Percentiles rank a stretch among this genome's conserved stretches.
phyloP scores from a whole-genome alignment of 495 filamentous ascomycete species.

The Talaromyces thailandensis region DNA sequence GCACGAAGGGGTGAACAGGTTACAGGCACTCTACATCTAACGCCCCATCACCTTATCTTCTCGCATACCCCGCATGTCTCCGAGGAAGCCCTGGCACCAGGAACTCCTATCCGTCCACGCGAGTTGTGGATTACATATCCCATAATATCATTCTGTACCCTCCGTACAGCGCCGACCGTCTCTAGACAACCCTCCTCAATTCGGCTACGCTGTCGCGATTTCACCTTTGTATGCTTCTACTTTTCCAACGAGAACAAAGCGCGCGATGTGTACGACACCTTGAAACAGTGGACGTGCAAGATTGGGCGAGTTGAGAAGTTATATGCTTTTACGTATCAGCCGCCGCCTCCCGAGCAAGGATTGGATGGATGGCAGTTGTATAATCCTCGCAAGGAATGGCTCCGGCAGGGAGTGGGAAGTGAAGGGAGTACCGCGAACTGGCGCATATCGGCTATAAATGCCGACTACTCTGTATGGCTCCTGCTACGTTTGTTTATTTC shows the following conservation, averaged over 20 bases:
- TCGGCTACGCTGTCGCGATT: slow-evolving; percentile 83
- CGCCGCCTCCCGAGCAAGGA: slow-evolving; percentile 62
- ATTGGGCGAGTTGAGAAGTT: slow-evolving; percentile 80
- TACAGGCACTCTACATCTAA: slow-evolving; percentile 53
- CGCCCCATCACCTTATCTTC: slow-evolving; percentile 60
- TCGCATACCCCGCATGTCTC: slow-evolving; percentile 35
- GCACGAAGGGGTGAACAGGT: slow-evolving; percentile 52
- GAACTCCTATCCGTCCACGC: slow-evolving; percentile 39
- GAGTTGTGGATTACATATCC: slow-evolving; percentile 93
- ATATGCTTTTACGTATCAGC: slow-evolving; percentile 79
- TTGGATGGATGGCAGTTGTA: slow-evolving; percentile 86
- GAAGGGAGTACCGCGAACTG: slow-evolving; percentile 68
- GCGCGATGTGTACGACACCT: slow-evolving; percentile 81
- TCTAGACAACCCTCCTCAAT: slow-evolving; percentile 73
- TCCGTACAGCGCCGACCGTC: slow-evolving; percentile 59
- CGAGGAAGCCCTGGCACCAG: slow-evolving; percentile 24
- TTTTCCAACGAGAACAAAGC: slow-evolving; percentile 66
- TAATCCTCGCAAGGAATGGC: slow-evolving; percentile 71
- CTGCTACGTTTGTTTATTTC: slow-evolving; percentile 3
- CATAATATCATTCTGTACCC: slow-evolving; percentile 68
- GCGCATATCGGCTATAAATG: slow-evolving; percentile 87
- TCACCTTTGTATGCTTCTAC: slow-evolving; percentile 86
- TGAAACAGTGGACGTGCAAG: slow-evolving; percentile 73
- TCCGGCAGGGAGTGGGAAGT: slow-evolving; percentile 69
- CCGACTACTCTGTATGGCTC: slow-evolving; percentile 57